Evolutionary conservation across 1,139 yeast species (phyloP).

Genomic region (Debaryomyces singareniensis): DNA sequence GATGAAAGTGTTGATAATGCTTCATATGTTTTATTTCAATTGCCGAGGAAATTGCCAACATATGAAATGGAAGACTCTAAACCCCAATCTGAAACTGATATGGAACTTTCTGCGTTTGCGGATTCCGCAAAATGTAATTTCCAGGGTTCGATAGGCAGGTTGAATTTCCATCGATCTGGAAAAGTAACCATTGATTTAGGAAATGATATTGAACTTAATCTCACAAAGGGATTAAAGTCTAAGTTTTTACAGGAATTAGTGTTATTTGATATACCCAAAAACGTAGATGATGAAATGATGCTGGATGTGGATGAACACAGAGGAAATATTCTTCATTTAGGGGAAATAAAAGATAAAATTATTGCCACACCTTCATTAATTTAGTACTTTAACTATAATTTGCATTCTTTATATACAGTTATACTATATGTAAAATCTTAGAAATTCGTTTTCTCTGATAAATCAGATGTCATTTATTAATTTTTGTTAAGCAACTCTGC

Average conservation of each 20-base stretch:
- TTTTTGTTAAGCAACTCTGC: conserved; percentile 42
- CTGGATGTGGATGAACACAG: conserved; percentile 30
- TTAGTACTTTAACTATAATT: too few relatives aligned
- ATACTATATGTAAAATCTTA: too few relatives aligned
- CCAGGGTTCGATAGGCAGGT: conserved; percentile 61
- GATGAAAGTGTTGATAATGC: conserved; percentile 9
- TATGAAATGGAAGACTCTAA: conserved; percentile 3
- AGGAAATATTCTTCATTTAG: conserved; percentile 50
- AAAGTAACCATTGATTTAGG: conserved; percentile 71
- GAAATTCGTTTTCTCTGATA: too few relatives aligned
- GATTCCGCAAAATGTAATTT: conserved; percentile 7
- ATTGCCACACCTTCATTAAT: conserved; percentile 40
- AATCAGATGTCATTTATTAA: too few relatives aligned
- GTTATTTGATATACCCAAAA: conserved; percentile 32
- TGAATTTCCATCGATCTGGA: conserved; percentile 79
- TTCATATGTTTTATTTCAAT: conserved; percentile 53
- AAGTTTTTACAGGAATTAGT: conserved; percentile 74
- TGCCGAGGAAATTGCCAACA: conserved; percentile 62
- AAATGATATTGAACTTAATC: conserved; percentile 55
- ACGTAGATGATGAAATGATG: conserved; percentile 23
- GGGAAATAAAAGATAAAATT: conserved; percentile 54
- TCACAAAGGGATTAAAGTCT: conserved; percentile 66
- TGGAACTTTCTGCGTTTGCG: conserved; percentile 5
- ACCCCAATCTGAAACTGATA: conserved; percentile 8
- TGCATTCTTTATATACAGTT: too few relatives aligned